Base-by-base conservation (phyloP, 805 yeast species). In the Schwanniomyces sp. region DNA sequence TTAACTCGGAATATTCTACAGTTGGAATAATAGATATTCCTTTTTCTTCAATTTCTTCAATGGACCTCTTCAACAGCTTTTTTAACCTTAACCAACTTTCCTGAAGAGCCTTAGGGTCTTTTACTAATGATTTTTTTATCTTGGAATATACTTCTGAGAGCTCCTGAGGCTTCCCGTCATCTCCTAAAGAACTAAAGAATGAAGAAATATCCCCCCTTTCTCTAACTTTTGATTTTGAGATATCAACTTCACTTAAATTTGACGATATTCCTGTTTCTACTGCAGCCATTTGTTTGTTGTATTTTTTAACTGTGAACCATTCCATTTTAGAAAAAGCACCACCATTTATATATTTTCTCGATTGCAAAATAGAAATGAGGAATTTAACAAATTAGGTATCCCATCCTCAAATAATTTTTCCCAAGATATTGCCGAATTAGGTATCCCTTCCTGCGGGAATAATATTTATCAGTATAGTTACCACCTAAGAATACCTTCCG, bases 61-160 rank as follows among this genome's bases (percentile, higher is more conserved):
- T 42, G 47, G 60, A 57, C 7, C 48, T 44, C n/a, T 59, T 61
- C 30, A 67, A 43, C 1, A 57, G 60, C 21, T 43, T 47, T 18
- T 63, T 53, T 18, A 66, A 48, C 36, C 70, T 51, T 27, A 60
- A 52, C 69, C 70, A 67, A 26, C 49, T 46, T 21, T 34, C 34
- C 10, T 30, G 42, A 21, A 46, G 34, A 5, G 25, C 40, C 9
- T 42, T 40, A 24, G 39, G 45, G 17, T 42, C 29, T n/a, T 46
- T 38, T 29, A 46, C 18, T 14, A 46, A 36, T n/a, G 18, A 27
- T 16, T 17, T 30, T 24, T 46, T 46, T 8, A 46, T 7, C 4
- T 43, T 39, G 3, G 49, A 40, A 32, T 46, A 46, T 16, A 27
- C 28, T 27, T 40, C 27, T 14, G 44, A 17, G 28, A 45, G 44